Evolutionary conservation across 768 basidiomycete genomes (phyloP), one percentile per base, ranked within the genome.

Genomic region (Kwoniella sp.): DNA sequence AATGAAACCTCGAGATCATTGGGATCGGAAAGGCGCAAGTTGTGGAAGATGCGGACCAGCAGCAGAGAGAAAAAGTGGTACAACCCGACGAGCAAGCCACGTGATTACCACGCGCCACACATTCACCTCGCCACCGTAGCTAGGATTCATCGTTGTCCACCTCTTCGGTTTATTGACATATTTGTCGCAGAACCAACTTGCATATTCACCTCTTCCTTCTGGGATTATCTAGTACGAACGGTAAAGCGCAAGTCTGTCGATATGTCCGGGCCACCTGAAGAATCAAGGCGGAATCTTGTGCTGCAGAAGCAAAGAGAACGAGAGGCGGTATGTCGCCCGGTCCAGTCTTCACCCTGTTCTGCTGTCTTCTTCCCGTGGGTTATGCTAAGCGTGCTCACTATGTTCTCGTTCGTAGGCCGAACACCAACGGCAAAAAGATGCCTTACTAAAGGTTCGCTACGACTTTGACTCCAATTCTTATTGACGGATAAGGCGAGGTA

Each of bases 291-390:
- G 38, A 56, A 67, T 53, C 63, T 77, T n/a, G 47, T 89, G 1
- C 87, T 95, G 69, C 85, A 86, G 34, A 93, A 94, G 79, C 89
- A 92, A 81, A 88, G 94, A 65, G 85, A 82, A 60, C 73, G 79
- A 26, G 80, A 83, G 70, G 73, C 83, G 61, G 81, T 82, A 38
- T 31, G 76, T 79, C 1, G 2, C 31, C 15, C 92, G 79, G 90
- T 92, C 47, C 93, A 89, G 76, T 85, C 85, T 52, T 87, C 93
- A 79, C 87, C 20, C n/a, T n/a, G n/a, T n/a, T n/a, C n/a, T n/a
- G n/a, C n/a, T n/a, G 23, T 61, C 56, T 29, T 30, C 34, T 37
- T 31, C 59, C 48, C 11, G 34, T 45, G 41, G 20, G 20, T 45
- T 17, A 20, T 45, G 41, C 41, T 45, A 20, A 45, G 9, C 15